Percentiles rank a stretch among this genome's conserved stretches.
Evolutionary conservation across 2,329 filamentous ascomycete genomes (phyloP).

Genomic region (Calonectria naviculata): DNA sequence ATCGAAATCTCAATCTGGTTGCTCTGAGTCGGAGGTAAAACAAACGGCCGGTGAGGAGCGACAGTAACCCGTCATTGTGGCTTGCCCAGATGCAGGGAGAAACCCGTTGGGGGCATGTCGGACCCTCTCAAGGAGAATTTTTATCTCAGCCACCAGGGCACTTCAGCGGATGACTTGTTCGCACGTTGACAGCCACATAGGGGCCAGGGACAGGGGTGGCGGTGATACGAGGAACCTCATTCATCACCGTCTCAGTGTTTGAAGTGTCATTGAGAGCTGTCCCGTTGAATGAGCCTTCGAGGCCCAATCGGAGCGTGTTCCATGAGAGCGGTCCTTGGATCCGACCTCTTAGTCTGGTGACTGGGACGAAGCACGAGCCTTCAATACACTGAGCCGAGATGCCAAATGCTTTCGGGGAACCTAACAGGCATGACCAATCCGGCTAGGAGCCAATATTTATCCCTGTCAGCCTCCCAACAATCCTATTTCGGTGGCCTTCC

Average conservation of each 20-base stretch:
- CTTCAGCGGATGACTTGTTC: background rate
- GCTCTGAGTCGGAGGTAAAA: conserved; percentile 22
- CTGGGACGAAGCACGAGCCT: background rate
- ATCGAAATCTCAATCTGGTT: conserved; percentile 12
- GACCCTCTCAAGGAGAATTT: conserved; percentile 22
- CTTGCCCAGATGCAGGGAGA: conserved; percentile 4
- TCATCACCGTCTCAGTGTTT: background rate
- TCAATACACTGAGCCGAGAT: conserved; percentile 22
- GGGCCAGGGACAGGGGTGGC: conserved; percentile 12
- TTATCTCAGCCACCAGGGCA: conserved; percentile 18
- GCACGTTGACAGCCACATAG: conserved; percentile 22
- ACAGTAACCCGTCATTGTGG: background rate
- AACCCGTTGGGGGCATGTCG: conserved; percentile 1
- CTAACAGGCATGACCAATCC: conserved; percentile 6
- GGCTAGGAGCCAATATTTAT: conserved; percentile 7
- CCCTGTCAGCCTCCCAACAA: conserved; percentile 10
- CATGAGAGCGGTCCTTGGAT: conserved; percentile 36
- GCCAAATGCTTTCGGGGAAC: conserved; percentile 17
- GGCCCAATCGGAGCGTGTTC: conserved; percentile 40
- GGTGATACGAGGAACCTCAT: conserved; percentile 21
- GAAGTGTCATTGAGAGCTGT: conserved; percentile 17
- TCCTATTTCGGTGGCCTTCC: background rate
- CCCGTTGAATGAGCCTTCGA: conserved; percentile 9
- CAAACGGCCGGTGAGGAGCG: conserved; percentile 13
- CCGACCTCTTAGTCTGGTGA: conserved; percentile 28